Conservation (phyloP, 306 rosid genomes). For the Dryas alaskensis region DNA sequence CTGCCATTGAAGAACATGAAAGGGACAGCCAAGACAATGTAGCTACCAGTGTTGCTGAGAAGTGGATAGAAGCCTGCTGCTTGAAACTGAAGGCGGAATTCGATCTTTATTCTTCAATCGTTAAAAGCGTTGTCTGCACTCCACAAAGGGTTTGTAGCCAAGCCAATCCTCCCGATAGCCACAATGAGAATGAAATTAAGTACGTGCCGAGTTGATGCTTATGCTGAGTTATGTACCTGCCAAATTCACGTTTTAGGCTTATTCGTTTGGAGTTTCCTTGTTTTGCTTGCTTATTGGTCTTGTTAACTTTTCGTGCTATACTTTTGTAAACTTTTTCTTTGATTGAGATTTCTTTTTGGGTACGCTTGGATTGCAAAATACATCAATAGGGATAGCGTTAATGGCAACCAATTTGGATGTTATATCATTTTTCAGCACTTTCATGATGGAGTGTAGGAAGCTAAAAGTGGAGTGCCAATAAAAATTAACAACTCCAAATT, state of each 20-base stretch:
- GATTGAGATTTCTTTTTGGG: no score
- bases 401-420: no score
- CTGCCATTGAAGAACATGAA: constrained; percentile 96
- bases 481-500: no score
- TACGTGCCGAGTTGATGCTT: constrained; percentile 43
- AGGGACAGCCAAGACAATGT: constrained; percentile 92
- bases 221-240: neutral
- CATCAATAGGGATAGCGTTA: no score
- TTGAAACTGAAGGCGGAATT: constrained; percentile 78
- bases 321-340: no score
- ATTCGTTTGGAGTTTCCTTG: neutral
- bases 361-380: no score
- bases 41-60: constrained; percentile 86
- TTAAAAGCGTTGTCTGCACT: constrained; percentile 54
- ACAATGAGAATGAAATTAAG: constrained; percentile 44
- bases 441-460: no score
- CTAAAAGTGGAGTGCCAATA: no score
- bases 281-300: no score
- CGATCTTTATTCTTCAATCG: constrained; percentile 68
- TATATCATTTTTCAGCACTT: no score
- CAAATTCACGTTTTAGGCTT: neutral
- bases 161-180: constrained; percentile 43
- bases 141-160: constrained; percentile 34
- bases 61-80: constrained; percentile 91
- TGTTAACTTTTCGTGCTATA: no score